Base-by-base conservation (phyloP, 1,284 basidiomycete species). In the Irpex sp. region DNA sequence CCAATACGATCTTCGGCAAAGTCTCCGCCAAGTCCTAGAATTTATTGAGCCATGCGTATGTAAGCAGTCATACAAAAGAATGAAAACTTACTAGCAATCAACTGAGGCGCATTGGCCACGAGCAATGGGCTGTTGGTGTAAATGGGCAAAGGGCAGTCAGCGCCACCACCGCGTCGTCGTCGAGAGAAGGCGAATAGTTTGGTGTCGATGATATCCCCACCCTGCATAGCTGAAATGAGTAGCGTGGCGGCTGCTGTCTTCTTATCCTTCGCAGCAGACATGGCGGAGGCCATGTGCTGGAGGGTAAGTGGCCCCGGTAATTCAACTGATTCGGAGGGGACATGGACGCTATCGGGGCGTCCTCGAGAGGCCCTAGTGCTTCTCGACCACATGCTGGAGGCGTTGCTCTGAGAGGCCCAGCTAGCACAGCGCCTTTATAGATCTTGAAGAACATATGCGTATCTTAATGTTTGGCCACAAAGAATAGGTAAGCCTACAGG, bases 161-260 rank as follows among this genome's bases (percentile, higher is more conserved):
- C 60, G 9, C 15, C 48, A 6, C 67, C 64, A 11, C 34, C 44
- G n/a, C 17, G 15, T 8, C 40, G 51, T 59, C 66, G 60, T n/a
- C 66, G 40, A 15, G 67, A 65, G 59, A 61, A 68, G 6, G 57
- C 60, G 56, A 65, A 65, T 34, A 68, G 60, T 31, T 63, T 65
- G 5, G 64, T 64, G 48, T 68, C 66, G 26, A 65, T 44, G 44
- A 65, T 62, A 7, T n/a, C 49, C 6, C 65, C 65, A 37, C 40
- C 52, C 17, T n/a, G 52, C 38, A 64, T 17, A 4, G 60, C 38
- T 6, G 17, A 13, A 13, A 56, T 15, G 21, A 56, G n/a, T 17
- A 36, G 9, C 21, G 11, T 36, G 5, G 54, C 19, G 6, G 19
- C 34, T 34, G 26, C 34, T 13, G 19, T 56, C 11, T 56, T 34